Evolutionary conservation across 768 basidiomycete genomes (phyloP), one percentile per base, ranked within the genome.

Genomic region (Trametes sanguinea): DNA sequence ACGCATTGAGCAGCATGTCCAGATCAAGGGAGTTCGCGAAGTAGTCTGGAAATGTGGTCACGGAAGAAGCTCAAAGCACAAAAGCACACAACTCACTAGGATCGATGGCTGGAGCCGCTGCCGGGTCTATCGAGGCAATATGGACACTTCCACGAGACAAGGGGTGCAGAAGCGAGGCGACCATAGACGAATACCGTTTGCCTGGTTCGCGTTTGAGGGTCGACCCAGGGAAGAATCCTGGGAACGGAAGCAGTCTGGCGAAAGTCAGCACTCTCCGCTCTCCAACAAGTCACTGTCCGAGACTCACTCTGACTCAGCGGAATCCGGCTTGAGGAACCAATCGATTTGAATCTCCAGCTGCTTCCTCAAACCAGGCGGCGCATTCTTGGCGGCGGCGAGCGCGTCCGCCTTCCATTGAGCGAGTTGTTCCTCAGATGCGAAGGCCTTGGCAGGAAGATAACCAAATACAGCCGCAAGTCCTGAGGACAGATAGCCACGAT

Each of bases 91-190:
- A 43, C 43, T 10, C 51, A 61, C 60, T 51, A 4, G 72, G 73
- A 51, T 75, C 71, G 10, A 75, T 69, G 37, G 62, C 63, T 2
- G 71, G 71, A 7, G 65, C 63, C 11, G 44, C 51, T 13, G 27
- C 29, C 4, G 73, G 71, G 57, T 76, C 72, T 0, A 53, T 51
- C 9, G 68, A 71, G 1, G 54, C 62, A 35, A 66, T 65, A 48
- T 72, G 71, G 9, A 55, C 60, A 10, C 27, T 50, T 17, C 61
- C 61, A 16, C 61, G 61, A 6, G 61, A 62, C 39, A 62, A 50
- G 2, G 61, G 61, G 22, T 57, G 61, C 61, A 57, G 17, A 6
- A 56, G 32, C 1, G 55, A 42, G 2, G 46, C 37, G 7, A 54
- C 22, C 39, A 54, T 27, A 10, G 60, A 43, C 3, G 54, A 57